phyloP scores from a whole-genome alignment of 345 rosid species.

The Salix caprea region DNA sequence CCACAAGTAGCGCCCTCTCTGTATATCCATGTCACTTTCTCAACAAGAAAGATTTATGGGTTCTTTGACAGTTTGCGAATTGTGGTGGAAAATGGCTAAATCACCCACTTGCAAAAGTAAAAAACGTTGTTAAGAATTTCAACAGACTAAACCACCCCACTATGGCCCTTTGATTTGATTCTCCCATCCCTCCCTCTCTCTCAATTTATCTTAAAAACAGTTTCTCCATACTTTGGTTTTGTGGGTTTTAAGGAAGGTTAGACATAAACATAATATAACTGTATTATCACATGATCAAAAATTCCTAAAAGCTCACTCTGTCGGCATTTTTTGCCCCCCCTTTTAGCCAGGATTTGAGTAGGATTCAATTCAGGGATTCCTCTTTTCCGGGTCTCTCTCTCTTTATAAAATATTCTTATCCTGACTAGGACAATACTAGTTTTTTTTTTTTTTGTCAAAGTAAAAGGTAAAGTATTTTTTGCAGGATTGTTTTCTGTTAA shows the following conservation, averaged over 20 bases:
- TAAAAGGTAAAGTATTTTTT: constrained; percentile 4
- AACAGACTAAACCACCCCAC: constrained; percentile 14
- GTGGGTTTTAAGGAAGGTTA: constrained; percentile 13
- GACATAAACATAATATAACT: neutral
- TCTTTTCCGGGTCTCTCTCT: constrained; percentile 2
- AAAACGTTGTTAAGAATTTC: constrained; percentile 8
- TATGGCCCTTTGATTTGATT: constrained; percentile 1
- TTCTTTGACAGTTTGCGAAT: constrained; percentile 36
- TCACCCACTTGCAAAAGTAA: constrained; percentile 34
- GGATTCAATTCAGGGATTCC: constrained; percentile 30
- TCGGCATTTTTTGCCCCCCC: constrained; percentile 7
- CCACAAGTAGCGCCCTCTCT: neutral
- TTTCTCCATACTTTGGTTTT: neutral
- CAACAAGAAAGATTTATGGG: constrained; percentile 20
- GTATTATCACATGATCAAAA: neutral
- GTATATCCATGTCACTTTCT: neutral
- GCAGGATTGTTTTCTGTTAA: constrained; percentile 22
- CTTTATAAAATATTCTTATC: constrained; percentile 3
- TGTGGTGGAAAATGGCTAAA: constrained; percentile 37
- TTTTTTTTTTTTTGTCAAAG: neutral
- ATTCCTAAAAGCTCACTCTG: constrained; percentile 8
- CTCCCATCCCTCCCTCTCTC: neutral
- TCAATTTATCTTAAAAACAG: neutral
- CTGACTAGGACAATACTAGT: neutral
- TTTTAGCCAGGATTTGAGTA: constrained; percentile 22